Percentiles rank a stretch among this genome's conserved stretches.
Conservation (phyloP, 2,329 filamentous ascomycete genomes). For the Cordyceps tenuipes region DNA sequence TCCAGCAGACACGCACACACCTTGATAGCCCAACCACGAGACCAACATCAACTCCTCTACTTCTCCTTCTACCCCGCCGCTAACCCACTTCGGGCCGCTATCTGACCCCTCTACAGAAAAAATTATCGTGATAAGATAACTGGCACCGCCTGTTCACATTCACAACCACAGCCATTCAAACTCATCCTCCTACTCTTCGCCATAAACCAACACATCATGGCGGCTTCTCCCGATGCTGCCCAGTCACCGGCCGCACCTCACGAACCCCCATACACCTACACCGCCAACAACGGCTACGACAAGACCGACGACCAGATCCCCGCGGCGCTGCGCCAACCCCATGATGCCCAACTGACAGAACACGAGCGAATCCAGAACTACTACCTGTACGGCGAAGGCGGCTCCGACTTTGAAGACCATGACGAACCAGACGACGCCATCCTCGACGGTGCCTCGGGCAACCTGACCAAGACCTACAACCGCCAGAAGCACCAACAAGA, state of each 20-base stretch:
- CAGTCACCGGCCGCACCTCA: constrained; percentile 34
- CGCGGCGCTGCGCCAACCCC: constrained; percentile 23
- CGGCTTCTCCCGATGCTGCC: not conserved
- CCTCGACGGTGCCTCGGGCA: constrained; percentile 49
- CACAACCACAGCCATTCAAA: not conserved
- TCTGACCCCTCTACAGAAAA: constrained; percentile 8
- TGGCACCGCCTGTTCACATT: not conserved
- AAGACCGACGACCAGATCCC: constrained; percentile 26
- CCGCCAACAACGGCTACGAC: constrained; percentile 36
- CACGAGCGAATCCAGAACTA: constrained; percentile 29
- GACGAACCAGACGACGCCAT: constrained; percentile 47
- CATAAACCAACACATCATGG: not conserved
- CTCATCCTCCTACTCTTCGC: not conserved
- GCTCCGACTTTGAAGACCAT: constrained; percentile 43
- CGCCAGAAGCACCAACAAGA: constrained; percentile 61
- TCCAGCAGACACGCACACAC: not conserved
- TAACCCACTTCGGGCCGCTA: constrained; percentile 6
- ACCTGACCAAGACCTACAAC: constrained; percentile 83
- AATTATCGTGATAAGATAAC: constrained; percentile 8
- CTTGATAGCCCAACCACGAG: not conserved
- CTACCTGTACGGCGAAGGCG: constrained; percentile 29
- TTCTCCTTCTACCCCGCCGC: not conserved
- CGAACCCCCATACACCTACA: constrained; percentile 37
- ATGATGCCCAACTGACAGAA: constrained; percentile 17
- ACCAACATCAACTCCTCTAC: not conserved